phyloP scores from a whole-genome alignment of 306 rosid species.

The Trichosanthes truncata region DNA sequence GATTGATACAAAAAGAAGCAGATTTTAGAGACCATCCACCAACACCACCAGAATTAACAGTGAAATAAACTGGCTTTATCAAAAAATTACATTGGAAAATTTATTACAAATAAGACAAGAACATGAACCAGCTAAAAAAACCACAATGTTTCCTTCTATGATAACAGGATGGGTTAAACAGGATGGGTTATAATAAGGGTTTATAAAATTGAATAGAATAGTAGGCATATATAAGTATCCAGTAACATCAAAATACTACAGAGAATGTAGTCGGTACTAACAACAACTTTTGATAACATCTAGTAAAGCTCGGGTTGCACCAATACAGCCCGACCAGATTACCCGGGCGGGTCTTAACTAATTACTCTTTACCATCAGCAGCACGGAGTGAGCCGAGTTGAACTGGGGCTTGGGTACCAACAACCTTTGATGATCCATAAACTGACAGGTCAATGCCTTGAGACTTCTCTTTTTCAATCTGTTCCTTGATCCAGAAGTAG shows the following conservation, averaged over 20 bases:
- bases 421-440: conserved; percentile 93
- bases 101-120: not conserved
- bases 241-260: not conserved
- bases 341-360: not conserved
- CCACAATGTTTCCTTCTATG: not conserved
- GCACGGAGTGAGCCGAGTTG: conserved; percentile 93
- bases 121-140: not conserved
- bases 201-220: not conserved
- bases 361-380: conserved; percentile 82
- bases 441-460: conserved; percentile 52
- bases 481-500: conserved; percentile 94
- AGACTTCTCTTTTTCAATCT: conserved; percentile 90
- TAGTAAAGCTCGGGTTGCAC: not conserved
- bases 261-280: not conserved
- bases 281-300: not conserved
- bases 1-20: not conserved
- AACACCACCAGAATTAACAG: not conserved
- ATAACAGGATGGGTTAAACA: not conserved
- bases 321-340: not conserved
- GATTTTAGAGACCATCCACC: not conserved
- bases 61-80: not conserved
- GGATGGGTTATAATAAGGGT: not conserved
- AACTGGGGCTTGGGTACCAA: conserved; percentile 93
- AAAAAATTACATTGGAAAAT: not conserved
- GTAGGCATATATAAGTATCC: not conserved